phyloP scores from a whole-genome alignment of 2,329 filamentous ascomycete species.

The Diaporthe longicolla region DNA sequence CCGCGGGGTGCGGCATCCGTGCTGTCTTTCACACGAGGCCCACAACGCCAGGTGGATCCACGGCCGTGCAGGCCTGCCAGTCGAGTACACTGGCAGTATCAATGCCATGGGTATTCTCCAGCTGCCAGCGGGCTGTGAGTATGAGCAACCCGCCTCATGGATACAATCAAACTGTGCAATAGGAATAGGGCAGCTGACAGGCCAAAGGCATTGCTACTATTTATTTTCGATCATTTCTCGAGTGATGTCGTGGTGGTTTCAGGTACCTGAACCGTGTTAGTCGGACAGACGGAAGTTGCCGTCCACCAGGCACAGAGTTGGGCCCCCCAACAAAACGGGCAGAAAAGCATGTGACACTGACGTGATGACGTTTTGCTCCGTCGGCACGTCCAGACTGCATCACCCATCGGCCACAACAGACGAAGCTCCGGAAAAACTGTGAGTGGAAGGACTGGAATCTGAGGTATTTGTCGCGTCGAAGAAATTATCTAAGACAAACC shows the following conservation, averaged over 20 bases:
- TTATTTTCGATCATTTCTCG: not conserved
- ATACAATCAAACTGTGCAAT: not conserved
- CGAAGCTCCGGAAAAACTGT: not conserved
- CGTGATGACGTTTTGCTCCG: slow-evolving; percentile 11
- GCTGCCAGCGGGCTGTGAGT: not conserved
- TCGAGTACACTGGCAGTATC: not conserved
- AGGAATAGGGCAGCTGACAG: too few species aligned
- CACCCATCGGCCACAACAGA: not conserved
- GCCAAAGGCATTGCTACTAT: not conserved
- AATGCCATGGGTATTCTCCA: not conserved
- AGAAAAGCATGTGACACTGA: slow-evolving; percentile 33
- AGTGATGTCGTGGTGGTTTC: not conserved
- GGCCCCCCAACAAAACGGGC: slow-evolving; percentile 13
- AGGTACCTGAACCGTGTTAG: not conserved
- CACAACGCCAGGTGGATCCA: not conserved
- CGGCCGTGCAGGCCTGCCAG: not conserved
- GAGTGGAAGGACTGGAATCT: not conserved
- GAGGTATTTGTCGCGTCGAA: not conserved
- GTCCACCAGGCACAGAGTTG: slow-evolving; percentile 17
- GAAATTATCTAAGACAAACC: slow-evolving; percentile 32
- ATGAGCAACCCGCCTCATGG: too few species aligned
- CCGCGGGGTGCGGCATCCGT: slow-evolving; percentile 3
- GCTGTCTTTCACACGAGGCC: not conserved
- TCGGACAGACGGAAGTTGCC: slow-evolving; percentile 5
- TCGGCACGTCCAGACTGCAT: not conserved